Evolutionary conservation across 345 rosid genomes (phyloP).

Genomic region (Salix suchowensis): DNA sequence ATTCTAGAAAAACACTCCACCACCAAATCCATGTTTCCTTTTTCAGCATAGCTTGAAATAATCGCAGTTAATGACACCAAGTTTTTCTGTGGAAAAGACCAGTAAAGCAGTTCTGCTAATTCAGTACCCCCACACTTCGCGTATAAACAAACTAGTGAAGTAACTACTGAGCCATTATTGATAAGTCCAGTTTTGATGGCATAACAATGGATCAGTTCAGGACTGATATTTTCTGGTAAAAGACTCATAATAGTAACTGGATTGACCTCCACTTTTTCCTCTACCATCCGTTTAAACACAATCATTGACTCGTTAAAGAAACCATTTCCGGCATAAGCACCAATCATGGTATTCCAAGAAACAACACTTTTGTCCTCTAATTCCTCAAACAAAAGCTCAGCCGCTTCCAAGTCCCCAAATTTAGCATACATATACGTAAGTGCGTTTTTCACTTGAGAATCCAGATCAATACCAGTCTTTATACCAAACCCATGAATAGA

Average conservation of each 20-base stretch:
- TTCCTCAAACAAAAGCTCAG: slow-evolving; percentile 45
- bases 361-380: slow-evolving; percentile 48
- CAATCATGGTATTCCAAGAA: slow-evolving; percentile 83
- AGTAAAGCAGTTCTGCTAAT: slow-evolving; percentile 50
- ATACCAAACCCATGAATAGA: slow-evolving; percentile 54
- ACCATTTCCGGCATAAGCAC: slow-evolving; percentile 62
- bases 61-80: slow-evolving; percentile 68
- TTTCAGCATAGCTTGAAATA: slow-evolving; percentile 56
- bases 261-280: slow-evolving; percentile 38
- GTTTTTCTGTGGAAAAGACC: slow-evolving; percentile 35
- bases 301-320: slow-evolving; percentile 41
- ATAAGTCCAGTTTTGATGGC: slow-evolving; percentile 49
- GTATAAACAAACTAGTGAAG: slow-evolving; percentile 67
- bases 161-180: slow-evolving; percentile 39
- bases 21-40: slow-evolving; percentile 38
- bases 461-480: slow-evolving; percentile 51
- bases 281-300: slow-evolving; percentile 50
- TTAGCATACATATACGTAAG: slow-evolving; percentile 64
- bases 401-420: slow-evolving; percentile 49
- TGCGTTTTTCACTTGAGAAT: slow-evolving; percentile 52
- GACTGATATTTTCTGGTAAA: slow-evolving; percentile 49
- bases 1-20: slow-evolving; percentile 44
- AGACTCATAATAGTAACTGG: slow-evolving; percentile 55
- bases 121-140: slow-evolving; percentile 39
- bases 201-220: slow-evolving; percentile 47